These are phyloP conservation scores for Murraya koenigii DNA, from an alignment of 345 rosid species.

Conservation along the genomic window DNA sequence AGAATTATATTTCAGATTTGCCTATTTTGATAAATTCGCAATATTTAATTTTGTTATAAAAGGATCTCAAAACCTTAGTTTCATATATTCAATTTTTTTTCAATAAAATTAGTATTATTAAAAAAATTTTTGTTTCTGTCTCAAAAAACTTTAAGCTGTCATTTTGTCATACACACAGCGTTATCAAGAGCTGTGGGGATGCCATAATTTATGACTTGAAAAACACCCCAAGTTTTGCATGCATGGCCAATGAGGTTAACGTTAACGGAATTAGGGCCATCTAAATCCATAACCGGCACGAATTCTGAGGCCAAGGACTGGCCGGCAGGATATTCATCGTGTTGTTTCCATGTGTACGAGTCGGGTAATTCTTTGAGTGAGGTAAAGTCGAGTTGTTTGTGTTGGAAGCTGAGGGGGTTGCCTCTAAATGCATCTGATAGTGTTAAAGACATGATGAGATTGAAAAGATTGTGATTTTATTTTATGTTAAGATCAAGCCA, in stretches of 20 bases:
- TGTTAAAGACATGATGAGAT: slow-evolving; percentile 52
- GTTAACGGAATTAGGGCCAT: slow-evolving; percentile 41
- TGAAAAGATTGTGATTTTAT: background rate
- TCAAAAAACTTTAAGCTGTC: too few species aligned
- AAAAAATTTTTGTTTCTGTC: too few species aligned
- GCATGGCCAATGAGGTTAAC: slow-evolving; percentile 51
- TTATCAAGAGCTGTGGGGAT: slow-evolving; percentile 44
- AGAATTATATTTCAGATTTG: too few species aligned
- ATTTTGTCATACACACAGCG: slow-evolving; percentile 46
- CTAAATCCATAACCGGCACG: slow-evolving; percentile 67
- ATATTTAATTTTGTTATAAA: too few species aligned
- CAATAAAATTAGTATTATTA: too few species aligned
- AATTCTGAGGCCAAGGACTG: slow-evolving; percentile 25
- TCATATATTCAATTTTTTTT: too few species aligned
- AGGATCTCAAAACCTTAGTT: too few species aligned
- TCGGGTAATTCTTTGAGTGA: slow-evolving; percentile 70
- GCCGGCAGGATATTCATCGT: slow-evolving; percentile 29
- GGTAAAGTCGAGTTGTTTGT: slow-evolving; percentile 50
- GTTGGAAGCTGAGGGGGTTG: slow-evolving; percentile 49
- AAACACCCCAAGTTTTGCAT: slow-evolving; percentile 79
- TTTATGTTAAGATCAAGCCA: too few species aligned
- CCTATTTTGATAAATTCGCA: too few species aligned
- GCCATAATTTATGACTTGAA: slow-evolving; percentile 76
- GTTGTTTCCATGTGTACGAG: slow-evolving; percentile 64
- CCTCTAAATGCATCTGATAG: slow-evolving; percentile 46